Percentiles rank a stretch among this genome's conserved stretches.
These are phyloP conservation scores for Blastomyces gilchristii DNA, from an alignment of 2,329 filamentous ascomycete genomes.

Conservation along the genomic window DNA sequence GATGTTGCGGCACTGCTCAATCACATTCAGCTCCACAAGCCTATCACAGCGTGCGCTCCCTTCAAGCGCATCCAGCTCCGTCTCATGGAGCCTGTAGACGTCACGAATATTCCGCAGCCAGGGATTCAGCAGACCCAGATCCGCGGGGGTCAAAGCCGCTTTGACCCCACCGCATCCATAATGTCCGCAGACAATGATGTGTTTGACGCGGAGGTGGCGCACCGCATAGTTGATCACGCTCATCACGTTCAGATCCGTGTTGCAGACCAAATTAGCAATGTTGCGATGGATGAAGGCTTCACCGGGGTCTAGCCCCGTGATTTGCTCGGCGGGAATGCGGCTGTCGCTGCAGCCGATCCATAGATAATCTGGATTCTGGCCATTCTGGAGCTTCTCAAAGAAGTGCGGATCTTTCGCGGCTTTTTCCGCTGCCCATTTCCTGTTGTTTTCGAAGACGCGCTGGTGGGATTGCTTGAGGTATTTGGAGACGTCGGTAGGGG, in stretches of 20 bases:
- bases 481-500: constrained; percentile 4
- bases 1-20: constrained; percentile 24
- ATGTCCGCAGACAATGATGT: constrained; percentile 62
- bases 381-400: constrained; percentile 53
- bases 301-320: constrained; percentile 25
- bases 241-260: constrained; percentile 23
- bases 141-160: constrained; percentile 53
- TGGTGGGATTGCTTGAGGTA: constrained; percentile 45
- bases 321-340: constrained; percentile 26
- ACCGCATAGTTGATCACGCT: constrained; percentile 27
- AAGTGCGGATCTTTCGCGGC: constrained; percentile 50
- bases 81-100: constrained; percentile 61
- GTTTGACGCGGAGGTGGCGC: constrained; percentile 44
- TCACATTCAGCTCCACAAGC: constrained; percentile 24
- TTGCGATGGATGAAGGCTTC: constrained; percentile 29
- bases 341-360: constrained; percentile 30
- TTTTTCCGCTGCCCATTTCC: constrained; percentile 54
- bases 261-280: constrained; percentile 26
- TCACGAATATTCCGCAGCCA: constrained; percentile 67
- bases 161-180: constrained; percentile 57
- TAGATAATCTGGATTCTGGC: constrained; percentile 60
- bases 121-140: constrained; percentile 60
- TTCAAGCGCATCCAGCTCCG: constrained; percentile 45
- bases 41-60: constrained; percentile 19
- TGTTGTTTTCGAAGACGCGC: constrained; percentile 59